Evolutionary conservation across 345 rosid species (phyloP).

Genomic region (Barbarea vulgaris): DNA sequence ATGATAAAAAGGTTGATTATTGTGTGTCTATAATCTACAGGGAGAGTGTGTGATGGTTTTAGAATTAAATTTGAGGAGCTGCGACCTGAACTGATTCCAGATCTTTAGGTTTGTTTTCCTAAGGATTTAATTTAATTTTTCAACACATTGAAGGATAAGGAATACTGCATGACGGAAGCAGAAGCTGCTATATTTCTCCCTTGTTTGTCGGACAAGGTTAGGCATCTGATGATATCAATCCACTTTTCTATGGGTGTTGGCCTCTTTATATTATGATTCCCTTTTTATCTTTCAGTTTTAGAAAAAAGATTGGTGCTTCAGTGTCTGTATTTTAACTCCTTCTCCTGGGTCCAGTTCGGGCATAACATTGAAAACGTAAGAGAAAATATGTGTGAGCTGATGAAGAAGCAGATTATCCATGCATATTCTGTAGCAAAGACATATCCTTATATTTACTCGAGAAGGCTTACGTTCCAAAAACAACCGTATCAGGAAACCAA

Average conservation of each 20-base stretch:
- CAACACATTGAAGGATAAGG: slow-evolving; percentile 73
- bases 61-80: slow-evolving; percentile 91
- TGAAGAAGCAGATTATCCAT: slow-evolving; percentile 77
- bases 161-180: slow-evolving; percentile 79
- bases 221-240: slow-evolving; percentile 15
- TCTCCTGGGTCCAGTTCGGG: slow-evolving; percentile 69
- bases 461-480: slow-evolving; percentile 98
- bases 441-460: slow-evolving; percentile 81
- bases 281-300: not conserved
- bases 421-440: slow-evolving; percentile 73
- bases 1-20: slow-evolving; percentile 14
- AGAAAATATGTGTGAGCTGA: slow-evolving; percentile 95
- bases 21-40: slow-evolving; percentile 47
- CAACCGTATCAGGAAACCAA: no score
- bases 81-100: slow-evolving; percentile 91
- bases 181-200: slow-evolving; percentile 98
- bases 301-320: slow-evolving; percentile 1
- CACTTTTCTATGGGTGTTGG: slow-evolving; percentile 12
- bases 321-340: not conserved
- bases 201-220: slow-evolving; percentile 92
- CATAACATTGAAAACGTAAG: slow-evolving; percentile 98
- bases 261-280: not conserved
- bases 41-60: slow-evolving; percentile 83
- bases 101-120: slow-evolving; percentile 78
- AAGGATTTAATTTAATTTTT: slow-evolving; percentile 50